phyloP scores from a whole-genome alignment of 257 asterid species.

The Euphrasia confusa region DNA sequence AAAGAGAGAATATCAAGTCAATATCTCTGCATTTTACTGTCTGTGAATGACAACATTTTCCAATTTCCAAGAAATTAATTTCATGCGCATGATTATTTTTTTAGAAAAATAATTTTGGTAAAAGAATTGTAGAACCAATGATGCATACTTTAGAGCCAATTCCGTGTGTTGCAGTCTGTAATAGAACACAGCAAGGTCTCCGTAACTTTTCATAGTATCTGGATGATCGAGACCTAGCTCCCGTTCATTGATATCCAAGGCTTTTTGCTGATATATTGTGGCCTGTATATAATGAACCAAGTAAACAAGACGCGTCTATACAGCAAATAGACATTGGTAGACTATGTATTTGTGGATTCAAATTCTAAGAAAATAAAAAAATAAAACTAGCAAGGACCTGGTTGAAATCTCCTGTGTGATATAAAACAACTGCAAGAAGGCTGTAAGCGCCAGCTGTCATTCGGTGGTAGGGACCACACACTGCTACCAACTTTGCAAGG shows the following conservation, averaged over 20 bases:
- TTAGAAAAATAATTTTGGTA: constrained; percentile 6
- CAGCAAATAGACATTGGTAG: constrained; percentile 13
- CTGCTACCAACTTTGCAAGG: constrained; percentile 88
- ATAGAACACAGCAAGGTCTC: constrained; percentile 95
- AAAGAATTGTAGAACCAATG: constrained; percentile 16
- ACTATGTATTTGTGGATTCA: constrained; percentile 12
- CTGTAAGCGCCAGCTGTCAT: constrained; percentile 98
- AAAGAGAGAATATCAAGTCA: constrained; percentile 12
- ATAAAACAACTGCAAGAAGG: constrained; percentile 92
- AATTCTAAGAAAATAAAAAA: constrained; percentile 10
- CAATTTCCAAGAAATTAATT: background rate
- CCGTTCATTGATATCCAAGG: constrained; percentile 86
- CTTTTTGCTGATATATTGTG: constrained; percentile 91
- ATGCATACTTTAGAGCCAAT: constrained; percentile 80
- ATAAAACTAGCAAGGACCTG: constrained; percentile 50
- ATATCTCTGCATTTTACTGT: background rate
- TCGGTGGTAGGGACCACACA: constrained; percentile 90
- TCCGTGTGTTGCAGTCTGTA: constrained; percentile 94
- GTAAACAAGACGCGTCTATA: constrained; percentile 26
- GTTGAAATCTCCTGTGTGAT: constrained; percentile 95
- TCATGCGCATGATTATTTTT: background rate
- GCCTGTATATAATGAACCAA: constrained; percentile 49
- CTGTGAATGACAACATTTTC: too few species aligned
- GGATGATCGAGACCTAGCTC: constrained; percentile 96
- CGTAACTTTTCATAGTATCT: constrained; percentile 94